Base-by-base conservation (phyloP, 148 eudicot genomes). In the Camellia lanceoleosa region DNA sequence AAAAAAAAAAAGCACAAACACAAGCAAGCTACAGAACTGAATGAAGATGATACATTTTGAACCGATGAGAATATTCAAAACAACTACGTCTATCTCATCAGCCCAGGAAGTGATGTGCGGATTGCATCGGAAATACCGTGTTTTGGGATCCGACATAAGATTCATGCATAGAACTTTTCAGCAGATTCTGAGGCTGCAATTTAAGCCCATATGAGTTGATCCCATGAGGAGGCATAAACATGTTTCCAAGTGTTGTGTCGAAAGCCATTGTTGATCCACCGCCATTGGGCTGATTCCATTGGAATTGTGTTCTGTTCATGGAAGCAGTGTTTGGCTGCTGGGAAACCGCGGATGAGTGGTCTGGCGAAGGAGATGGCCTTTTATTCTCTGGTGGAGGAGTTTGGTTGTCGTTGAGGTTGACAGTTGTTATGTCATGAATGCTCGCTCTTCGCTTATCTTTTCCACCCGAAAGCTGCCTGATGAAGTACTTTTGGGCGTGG, bases 401-500 rank as follows among this genome's bases (percentile, higher is more conserved):
- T 74, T 87, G 90, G 55, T 85, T 81, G 30, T 94, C 98, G 52
- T 85, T 86, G 66, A 97, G 89, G 71, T 85, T 97, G 42, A 90
- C 90, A 0, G 98, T 97, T 3, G 99, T 97, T 78, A 97, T 94
- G 54, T 97, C 99, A 56, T 97, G 99, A 71, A 97, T 97, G 74
- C 98, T 97, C 0, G 98, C 98, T 81, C 98, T 87, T 78, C 98
- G 89, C 82, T 94, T 97, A 79, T 97, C 99, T 81, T 97, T 97
- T 19, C 97, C 94, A 11, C 97, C 96, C 5, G 99, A 94, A 12
- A 94, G 88, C 77, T 94, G 99, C 82, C 99, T 81, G 65, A 94
- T 90, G 88, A 91, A 97, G 86, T 97, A 97, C 80, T 97, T 97
- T 68, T 97, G 99, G 74, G 99, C 99, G 82, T 97, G 99, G 82